Percentiles rank a stretch among this genome's conserved stretches.
phyloP scores from a whole-genome alignment of 2,329 filamentous ascomycete genomes.

The Pseudogymnoascus sp. region DNA sequence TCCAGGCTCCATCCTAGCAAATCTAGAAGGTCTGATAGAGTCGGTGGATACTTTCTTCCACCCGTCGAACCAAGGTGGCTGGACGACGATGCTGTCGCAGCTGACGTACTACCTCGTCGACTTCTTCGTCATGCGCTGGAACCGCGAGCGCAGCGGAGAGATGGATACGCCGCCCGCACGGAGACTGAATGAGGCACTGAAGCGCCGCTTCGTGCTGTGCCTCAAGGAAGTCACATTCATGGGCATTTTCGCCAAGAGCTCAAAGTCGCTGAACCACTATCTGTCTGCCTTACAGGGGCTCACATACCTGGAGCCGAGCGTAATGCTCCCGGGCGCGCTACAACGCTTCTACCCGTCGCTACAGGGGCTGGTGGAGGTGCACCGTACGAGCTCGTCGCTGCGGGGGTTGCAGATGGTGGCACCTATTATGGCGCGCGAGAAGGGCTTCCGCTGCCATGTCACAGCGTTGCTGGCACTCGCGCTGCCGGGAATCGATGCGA shows the following conservation, averaged over 20 bases:
- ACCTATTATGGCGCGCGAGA: conserved; percentile 81
- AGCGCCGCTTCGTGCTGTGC: conserved; percentile 79
- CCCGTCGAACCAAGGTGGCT: conserved; percentile 85
- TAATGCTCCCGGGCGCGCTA: conserved; percentile 85
- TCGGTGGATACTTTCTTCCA: conserved; percentile 98
- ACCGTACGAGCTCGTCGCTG: conserved; percentile 88
- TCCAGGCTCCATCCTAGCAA: conserved; percentile 71
- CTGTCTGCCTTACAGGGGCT: conserved; percentile 82
- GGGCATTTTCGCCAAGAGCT: conserved; percentile 95
- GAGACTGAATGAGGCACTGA: conserved; percentile 69
- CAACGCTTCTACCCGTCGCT: conserved; percentile 96
- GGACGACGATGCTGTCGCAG: conserved; percentile 85
- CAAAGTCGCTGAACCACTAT: conserved; percentile 83
- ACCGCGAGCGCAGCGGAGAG: conserved; percentile 86
- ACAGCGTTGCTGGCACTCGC: conserved; percentile 89
- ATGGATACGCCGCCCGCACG: conserved; percentile 76
- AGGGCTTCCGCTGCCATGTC: conserved; percentile 93
- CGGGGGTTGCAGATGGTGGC: conserved; percentile 87
- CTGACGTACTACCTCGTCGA: conserved; percentile 88
- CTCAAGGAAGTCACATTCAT: conserved; percentile 92
- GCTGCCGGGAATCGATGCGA: conserved; percentile 91
- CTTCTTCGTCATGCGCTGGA: conserved; percentile 96
- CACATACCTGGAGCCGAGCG: conserved; percentile 79
- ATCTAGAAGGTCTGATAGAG: conserved; percentile 83
- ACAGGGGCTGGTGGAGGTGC: conserved; percentile 93